Evolutionary conservation across 305 asterid species (phyloP), one percentile per base, ranked within the genome.

Genomic region (Ajuga reptans): DNA sequence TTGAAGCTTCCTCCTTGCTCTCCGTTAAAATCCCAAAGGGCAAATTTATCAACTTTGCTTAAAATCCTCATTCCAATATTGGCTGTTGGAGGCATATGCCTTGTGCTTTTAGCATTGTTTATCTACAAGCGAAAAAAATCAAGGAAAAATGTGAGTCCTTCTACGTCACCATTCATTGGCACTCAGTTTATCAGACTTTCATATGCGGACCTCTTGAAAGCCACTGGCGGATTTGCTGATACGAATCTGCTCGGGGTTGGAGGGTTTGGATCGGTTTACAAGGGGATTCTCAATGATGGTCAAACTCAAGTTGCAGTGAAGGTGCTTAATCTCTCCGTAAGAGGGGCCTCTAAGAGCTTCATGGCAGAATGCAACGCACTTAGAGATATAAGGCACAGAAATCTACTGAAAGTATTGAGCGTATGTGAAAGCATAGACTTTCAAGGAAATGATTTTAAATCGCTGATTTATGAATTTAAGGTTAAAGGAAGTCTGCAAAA

Each of bases 361-460:
- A 10, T 61, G 9, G 72, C 77, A 5, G 84, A 82, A 37, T 82
- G 84, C 10, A 45, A 46, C 10, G 78, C 82, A 12, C 37, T 78
- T 54, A 50, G 76, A 52, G 66, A 60, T 21, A 33, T 71, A 12
- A 60, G 8, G 33, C 70, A 64, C 42, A 36, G 42, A 8, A 36
- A 36, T 9, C 9, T 36, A 6, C 8, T 36, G 9, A 36, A 36
- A 0, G 6, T 36, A 36, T 36, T 36, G 9, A 36, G 9, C 6
- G 42, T 36, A 9, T 36, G 42, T 6, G 42, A 36, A 36, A 36
- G 42, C 42, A 36, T 36, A 36, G 42, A 36, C 9, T 36, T 36
- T 9, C 42, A 36, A 36, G 42, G 42, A 5, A 36, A 36, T 4
- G 42, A 36, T 36, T 36, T 36, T 36, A 36, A 36, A 6, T 9